Evolutionary conservation across 2,329 filamentous ascomycete genomes (phyloP), one percentile per base, ranked within the genome.

Genomic region (Fusarium begoniae): DNA sequence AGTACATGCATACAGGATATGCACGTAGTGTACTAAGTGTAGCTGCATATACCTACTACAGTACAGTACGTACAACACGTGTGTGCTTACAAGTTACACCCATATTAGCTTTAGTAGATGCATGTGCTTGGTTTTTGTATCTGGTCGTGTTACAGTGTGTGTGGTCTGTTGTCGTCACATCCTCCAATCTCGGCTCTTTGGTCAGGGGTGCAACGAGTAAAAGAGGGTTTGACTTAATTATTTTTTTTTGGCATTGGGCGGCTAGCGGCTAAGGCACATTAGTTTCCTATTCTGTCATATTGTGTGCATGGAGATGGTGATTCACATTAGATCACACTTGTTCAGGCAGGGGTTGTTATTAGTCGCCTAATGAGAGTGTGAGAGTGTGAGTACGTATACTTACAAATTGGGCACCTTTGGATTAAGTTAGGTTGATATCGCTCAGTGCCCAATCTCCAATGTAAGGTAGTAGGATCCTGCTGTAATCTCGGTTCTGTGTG

Each of bases 141-240:
- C 50, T 37, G 50, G 50, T 60, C 50, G 58, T 69, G 71, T 72
- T 72, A 68, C 71, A 62, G 51, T 32, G 41, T 67, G 45, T 38
- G 41, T 67, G 53, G 63, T 68, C 58, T 63, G 37, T 20, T 24
- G 40, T 45, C 51, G 51, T 74, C 72, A 75, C 72, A 74, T 75
- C 72, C 68, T 74, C 60, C 56, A 75, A 74, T 74, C 54, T 74
- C 72, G 71, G 68, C 28, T 37, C 41, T 51, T 59, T 56, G 48
- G n/a, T 13, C 28, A 51, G 71, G 66, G 71, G 59, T 70, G 66
- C n/a, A 41, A 30, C 41, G 22, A 70, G 65, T 64, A 70, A 70
- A 37, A 43, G 24, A 37, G 32, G 11, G 6, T 61, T 61, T 61
- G 48, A 9, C 50, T 51, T 28, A 37, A 41, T 30, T 15, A 35